Base-by-base conservation (phyloP, 306 rosid species). In the Myrica gale region DNA sequence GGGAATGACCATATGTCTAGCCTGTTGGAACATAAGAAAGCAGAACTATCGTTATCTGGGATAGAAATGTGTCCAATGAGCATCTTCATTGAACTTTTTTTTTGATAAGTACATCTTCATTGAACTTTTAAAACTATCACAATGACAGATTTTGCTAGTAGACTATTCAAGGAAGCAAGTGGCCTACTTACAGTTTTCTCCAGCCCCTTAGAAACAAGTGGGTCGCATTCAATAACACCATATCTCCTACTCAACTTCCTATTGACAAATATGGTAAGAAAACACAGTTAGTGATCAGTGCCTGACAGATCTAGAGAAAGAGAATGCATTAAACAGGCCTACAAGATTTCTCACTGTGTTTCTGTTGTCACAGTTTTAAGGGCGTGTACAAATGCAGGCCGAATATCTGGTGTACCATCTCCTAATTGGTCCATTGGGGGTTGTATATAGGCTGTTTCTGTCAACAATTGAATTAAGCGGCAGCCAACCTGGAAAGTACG, bases 1-100 rank as follows among this genome's bases (percentile, higher is more conserved):
- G 44, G 97, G 98, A 78, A 95, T 90, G 85, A 95, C 96, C 91
- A 90, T 90, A 90, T 95, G 97, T 80, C 92, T 87, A 76, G 99
- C 99, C 99, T 95, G 96, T 80, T 70, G 73, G 46, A 44, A 68
- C 43, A 78, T 83, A 68, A 82, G 66, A 81, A 17, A 52, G 62
- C 52, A 21, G 74, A 23, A 73, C 48, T 43, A 74, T 75, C 74
- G 76, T 76, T 74, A 65, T 62, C 79, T 47, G 42, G 52, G 74
- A 77, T 44, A 50, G n/a, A 81, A 8, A 66, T 74, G 62, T n/a
- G 62, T 32, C 44, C 68, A 76, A 79, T 16, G 21, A 76, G 73
- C 56, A 73, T 15, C 15, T 12, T 68, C 23, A 41, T 60, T 44
- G n/a, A n/a, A n/a, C n/a, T n/a, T n/a, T n/a, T n/a, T n/a, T n/a